Evolutionary conservation across 768 basidiomycete genomes (phyloP), one percentile per base, ranked within the genome.

Genomic region (Suillus tomentosus): DNA sequence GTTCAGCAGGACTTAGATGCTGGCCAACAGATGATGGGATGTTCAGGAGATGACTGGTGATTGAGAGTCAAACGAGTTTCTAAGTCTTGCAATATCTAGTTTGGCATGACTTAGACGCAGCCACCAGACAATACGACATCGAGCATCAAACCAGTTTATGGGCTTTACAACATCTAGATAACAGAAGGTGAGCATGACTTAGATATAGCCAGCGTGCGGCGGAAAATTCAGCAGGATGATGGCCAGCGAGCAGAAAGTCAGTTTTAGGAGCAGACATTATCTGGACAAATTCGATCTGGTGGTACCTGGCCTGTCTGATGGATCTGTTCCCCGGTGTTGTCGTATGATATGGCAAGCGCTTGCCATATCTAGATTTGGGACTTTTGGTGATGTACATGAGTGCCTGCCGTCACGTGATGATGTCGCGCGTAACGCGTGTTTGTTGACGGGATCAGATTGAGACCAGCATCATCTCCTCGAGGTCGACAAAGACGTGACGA

Each of bases 361-460:
- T 48, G 47, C 11, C 47, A 48, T 48, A 48, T 48, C 47, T 48
- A 48, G n/a, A 22, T 48, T 48, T 48, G 19, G 47, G 19, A 48
- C 47, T 48, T 48, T 48, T 48, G 47, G n/a, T 48, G 47, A 48
- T 48, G 47, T n/a, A n/a, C 27, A 27, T 51, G 27, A 9, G 17
- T 51, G 15, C 5, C 9, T 53, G 15, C 17, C 60, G 27, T 64
- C 63, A 64, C 63, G 63, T 64, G 63, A 27, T 17, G 15, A n/a
- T 6, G 58, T 62, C 63, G 59, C 63, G 63, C 17, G 47, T 64
- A 31, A 51, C 63, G 60, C 62, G 37, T 34, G 42, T 39, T 63
- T 36, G 54, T 42, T 60, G 69, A 71, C 71, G 72, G 72, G 71
- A 66, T 34, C 53, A 54, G 53, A 31, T 54, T 34, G 53, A 19